These are phyloP conservation scores for Claviceps africana DNA, from an alignment of 2,329 filamentous ascomycete genomes.

Conservation along the genomic window DNA sequence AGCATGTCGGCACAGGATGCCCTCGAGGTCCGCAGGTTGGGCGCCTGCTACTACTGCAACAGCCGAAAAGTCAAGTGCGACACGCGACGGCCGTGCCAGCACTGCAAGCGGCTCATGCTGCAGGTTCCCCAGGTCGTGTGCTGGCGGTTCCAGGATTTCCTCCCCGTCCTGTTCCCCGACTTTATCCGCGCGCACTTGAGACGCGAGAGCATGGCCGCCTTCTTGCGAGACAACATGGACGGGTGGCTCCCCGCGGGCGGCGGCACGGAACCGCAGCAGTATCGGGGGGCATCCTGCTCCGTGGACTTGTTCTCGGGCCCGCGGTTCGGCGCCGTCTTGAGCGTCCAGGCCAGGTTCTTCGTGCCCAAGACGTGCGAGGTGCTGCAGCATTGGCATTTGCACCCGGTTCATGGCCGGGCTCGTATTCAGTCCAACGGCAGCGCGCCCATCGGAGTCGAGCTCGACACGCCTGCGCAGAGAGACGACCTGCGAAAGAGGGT, in stretches of 20 bases:
- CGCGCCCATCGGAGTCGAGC: conserved; percentile 37
- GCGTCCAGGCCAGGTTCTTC: conserved; percentile 38
- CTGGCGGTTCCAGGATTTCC: conserved; percentile 45
- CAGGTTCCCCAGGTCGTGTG: conserved; percentile 40
- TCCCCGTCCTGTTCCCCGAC: conserved; percentile 35
- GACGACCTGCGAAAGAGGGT: conserved; percentile 32
- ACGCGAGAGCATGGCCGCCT: conserved; percentile 34
- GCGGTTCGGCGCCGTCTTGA: conserved; percentile 29
- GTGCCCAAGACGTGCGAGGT: conserved; percentile 33
- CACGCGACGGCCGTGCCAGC: conserved; percentile 40
- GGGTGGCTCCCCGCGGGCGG: conserved; percentile 28
- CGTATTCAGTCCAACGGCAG: conserved; percentile 28
- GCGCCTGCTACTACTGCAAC: conserved; percentile 47
- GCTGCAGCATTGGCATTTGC: conserved; percentile 37
- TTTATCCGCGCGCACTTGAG: conserved; percentile 37
- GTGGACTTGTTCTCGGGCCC: conserved; percentile 36
- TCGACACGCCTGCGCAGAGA: conserved; percentile 24
- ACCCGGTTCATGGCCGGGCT: conserved; percentile 21
- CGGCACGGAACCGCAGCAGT: conserved; percentile 19
- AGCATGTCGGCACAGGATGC: conserved; percentile 41
- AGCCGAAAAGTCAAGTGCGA: conserved; percentile 46
- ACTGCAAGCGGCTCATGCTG: conserved; percentile 37
- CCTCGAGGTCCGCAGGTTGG: conserved; percentile 36
- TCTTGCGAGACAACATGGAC: conserved; percentile 35
- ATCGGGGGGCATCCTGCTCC: conserved; percentile 15